These are phyloP conservation scores for Hansenula lynferdii DNA, from an alignment of 1,139 yeast species.

Conservation along the genomic window DNA sequence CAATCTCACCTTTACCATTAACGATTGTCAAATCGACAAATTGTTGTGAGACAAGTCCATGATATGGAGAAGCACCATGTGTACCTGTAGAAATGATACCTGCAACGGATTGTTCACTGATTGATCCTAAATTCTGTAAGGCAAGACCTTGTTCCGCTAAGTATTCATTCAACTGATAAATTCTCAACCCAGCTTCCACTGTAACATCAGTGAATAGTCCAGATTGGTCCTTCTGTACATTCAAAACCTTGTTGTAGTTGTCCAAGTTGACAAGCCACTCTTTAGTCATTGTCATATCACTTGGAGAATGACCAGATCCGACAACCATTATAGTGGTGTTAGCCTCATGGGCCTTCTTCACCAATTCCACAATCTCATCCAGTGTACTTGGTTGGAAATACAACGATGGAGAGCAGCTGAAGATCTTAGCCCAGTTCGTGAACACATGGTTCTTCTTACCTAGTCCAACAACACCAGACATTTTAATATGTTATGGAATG, in stretches of 20 bases:
- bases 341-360: slow-evolving; percentile 55
- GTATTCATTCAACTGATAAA: slow-evolving; percentile 70
- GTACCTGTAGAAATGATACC: slow-evolving; percentile 96
- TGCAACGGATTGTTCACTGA: slow-evolving; percentile 89
- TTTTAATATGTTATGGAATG: too few relatives aligned
- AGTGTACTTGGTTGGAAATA: slow-evolving; percentile 70
- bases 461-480: slow-evolving; percentile 13
- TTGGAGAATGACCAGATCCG: slow-evolving; percentile 96
- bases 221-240: slow-evolving; percentile 33
- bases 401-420: slow-evolving; percentile 67
- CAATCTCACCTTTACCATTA: slow-evolving; percentile 66
- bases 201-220: slow-evolving; percentile 82
- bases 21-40: slow-evolving; percentile 72
- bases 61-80: slow-evolving; percentile 92
- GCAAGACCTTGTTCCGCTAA: slow-evolving; percentile 66
- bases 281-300: slow-evolving; percentile 79
- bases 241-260: slow-evolving; percentile 54
- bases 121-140: slow-evolving; percentile 88
- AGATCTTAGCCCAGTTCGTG: slow-evolving; percentile 91
- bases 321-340: slow-evolving; percentile 75
- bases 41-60: slow-evolving; percentile 87
- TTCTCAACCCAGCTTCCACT: slow-evolving; percentile 87
- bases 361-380: slow-evolving; percentile 60
- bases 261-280: slow-evolving; percentile 92
- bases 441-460: slow-evolving; percentile 26